Conservation (phyloP, 164 flowering plant species). For the Aristolochia fimbriata region DNA sequence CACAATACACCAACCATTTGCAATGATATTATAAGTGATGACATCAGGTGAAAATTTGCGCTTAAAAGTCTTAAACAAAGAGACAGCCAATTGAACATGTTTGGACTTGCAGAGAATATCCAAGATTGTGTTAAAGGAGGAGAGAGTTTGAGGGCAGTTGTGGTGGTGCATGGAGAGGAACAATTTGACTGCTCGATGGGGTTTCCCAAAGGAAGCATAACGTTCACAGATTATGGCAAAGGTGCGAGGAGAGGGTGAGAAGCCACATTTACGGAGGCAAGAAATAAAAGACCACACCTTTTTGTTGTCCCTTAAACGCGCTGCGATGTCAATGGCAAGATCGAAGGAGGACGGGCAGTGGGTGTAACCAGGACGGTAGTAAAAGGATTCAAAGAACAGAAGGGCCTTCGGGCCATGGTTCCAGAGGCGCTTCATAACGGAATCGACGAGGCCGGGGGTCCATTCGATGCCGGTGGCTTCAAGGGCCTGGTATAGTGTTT, state of each 20-base stretch:
- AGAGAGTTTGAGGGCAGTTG: slow-evolving; percentile 61
- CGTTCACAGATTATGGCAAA: slow-evolving; percentile 72
- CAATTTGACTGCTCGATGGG: slow-evolving; percentile 60
- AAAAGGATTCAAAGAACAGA: slow-evolving; percentile 48
- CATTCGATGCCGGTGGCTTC: slow-evolving; percentile 17
- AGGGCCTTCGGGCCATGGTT: slow-evolving; percentile 83
- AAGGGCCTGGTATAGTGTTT: slow-evolving; percentile 22
- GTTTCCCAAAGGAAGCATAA: slow-evolving; percentile 49
- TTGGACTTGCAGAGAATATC: slow-evolving; percentile 63
- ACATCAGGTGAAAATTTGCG: slow-evolving; percentile 54
- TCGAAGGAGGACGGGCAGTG: slow-evolving; percentile 58
- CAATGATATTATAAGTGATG: slow-evolving; percentile 67
- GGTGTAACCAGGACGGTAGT: slow-evolving; percentile 35
- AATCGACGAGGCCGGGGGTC: slow-evolving; percentile 51
- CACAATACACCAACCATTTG: slow-evolving; percentile 79
- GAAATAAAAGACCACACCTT: slow-evolving; percentile 46
- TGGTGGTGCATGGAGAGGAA: slow-evolving; percentile 73
- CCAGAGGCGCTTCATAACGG: slow-evolving; percentile 71
- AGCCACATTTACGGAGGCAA: slow-evolving; percentile 40
- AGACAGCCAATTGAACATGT: slow-evolving; percentile 59
- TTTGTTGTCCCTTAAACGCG: slow-evolving; percentile 54
- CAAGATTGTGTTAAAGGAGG: slow-evolving; percentile 63
- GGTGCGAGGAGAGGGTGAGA: slow-evolving; percentile 57
- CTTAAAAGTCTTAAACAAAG: slow-evolving; percentile 43
- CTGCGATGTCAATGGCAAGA: slow-evolving; percentile 74